Evolutionary conservation across 257 asterid species (phyloP).

Genomic region (Jasminum sambac): DNA sequence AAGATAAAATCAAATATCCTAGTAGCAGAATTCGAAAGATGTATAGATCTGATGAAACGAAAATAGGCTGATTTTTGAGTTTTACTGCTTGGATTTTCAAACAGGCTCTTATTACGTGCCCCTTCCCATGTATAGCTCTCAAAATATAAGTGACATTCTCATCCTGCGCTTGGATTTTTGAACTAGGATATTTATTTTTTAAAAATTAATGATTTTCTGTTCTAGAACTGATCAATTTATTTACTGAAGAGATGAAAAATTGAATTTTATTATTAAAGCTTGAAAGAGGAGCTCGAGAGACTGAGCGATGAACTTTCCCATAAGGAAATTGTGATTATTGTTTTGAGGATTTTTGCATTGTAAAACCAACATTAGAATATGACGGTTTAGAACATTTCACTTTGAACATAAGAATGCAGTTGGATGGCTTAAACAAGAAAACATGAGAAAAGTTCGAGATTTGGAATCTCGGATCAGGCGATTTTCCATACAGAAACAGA

Average conservation of each 20-base stretch:
- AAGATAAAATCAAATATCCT: too few relatives aligned
- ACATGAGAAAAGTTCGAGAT: slow-evolving; percentile 26
- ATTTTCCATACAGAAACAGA: too few relatives aligned
- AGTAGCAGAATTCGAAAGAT: too few relatives aligned
- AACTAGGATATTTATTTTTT: too few relatives aligned
- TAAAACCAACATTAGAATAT: not conserved
- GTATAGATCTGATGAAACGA: too few relatives aligned
- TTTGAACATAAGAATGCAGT: slow-evolving; percentile 30
- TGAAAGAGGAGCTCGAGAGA: slow-evolving; percentile 42
- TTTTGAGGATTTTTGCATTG: not conserved
- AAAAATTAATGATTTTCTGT: not conserved
- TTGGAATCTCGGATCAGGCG: slow-evolving; percentile 39
- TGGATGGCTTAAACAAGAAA: slow-evolving; percentile 32
- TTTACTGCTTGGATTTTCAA: too few relatives aligned
- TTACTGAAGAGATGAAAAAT: slow-evolving; percentile 21
- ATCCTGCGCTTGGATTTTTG: too few relatives aligned
- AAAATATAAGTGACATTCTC: too few relatives aligned
- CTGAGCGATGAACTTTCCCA: slow-evolving; percentile 23
- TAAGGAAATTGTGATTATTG: slow-evolving; percentile 37
- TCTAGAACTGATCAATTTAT: not conserved
- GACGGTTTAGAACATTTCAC: not conserved
- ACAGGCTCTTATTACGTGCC: too few relatives aligned
- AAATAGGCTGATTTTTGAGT: too few relatives aligned
- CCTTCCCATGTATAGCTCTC: too few relatives aligned
- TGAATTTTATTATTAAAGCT: slow-evolving; percentile 34